Base-by-base conservation (phyloP, 768 basidiomycete species). In the Tephrocybe rancida region DNA sequence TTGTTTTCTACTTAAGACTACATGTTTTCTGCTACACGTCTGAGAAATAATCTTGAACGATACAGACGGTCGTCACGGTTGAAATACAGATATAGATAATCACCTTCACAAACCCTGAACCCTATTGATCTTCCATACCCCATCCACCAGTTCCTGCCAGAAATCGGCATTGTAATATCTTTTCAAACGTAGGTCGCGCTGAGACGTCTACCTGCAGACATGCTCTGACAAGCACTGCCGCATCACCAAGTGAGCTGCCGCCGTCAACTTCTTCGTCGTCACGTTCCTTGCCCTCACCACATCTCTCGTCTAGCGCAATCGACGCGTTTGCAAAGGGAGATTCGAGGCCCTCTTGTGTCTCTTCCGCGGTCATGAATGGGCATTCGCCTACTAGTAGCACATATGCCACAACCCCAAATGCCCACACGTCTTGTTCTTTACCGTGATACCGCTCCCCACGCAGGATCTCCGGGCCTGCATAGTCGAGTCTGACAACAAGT, bases 401-500 rank as follows among this genome's bases (percentile, higher is more conserved):
- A 68, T 95, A 99, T 11, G 88, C 94, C 19, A 99, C 93, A 21
- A 98, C 95, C 13, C 96, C 96, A 55, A 96, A 91, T 0, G 96
- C 96, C 95, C 96, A 99, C 2, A 98, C 90, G 61, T 99, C 96
- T 70, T 98, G 95, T 67, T 96, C 94, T 65, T 95, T 95, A 30
- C 96, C 97, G 58, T 90, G 82, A 68, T 99, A 99, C 45, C 91
- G 83, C 67, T 97, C 94, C 3, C 96, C 96, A 16, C 93, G 86
- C 26, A 99, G 73, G 52, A 99, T 98, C 70, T 99, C 96, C 34
- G 96, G 97, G 8, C 91, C 92, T 14, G 96, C 96, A 66, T 98
- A 98, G 69, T 96, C 94, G 61, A 94, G 74, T 16, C 92, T 93
- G 56, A 55, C 27, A 18, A 61, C 49, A 58, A 59, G 29, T 21